Conservation (phyloP, 78 protist species). For the Tieghemostelium lacteum region DNA sequence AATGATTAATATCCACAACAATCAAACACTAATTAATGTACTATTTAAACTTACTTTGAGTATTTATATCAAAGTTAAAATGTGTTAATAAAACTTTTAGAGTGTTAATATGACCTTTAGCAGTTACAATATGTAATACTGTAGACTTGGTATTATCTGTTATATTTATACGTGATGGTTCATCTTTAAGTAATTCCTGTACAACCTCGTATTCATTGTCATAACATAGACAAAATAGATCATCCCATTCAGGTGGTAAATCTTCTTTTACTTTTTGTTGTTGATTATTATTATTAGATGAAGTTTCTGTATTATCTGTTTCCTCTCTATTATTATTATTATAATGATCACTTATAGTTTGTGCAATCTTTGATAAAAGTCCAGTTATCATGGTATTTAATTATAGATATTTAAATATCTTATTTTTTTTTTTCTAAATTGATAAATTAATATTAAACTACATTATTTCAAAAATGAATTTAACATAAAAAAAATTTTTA, state of each 20-base stretch:
- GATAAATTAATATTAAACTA: too few relatives aligned
- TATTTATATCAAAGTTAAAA: not conserved
- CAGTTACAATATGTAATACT: constrained; percentile 32
- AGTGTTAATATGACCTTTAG: not conserved
- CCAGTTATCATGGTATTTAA: too few relatives aligned
- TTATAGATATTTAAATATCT: too few relatives aligned
- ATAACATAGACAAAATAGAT: constrained; percentile 20
- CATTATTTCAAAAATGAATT: too few relatives aligned
- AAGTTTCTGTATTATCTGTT: too few relatives aligned
- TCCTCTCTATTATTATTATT: too few relatives aligned
- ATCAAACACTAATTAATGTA: not conserved
- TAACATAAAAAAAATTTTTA: too few relatives aligned
- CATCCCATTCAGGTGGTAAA: constrained; percentile 50
- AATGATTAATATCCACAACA: not conserved
- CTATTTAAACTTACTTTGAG: not conserved
- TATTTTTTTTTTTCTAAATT: too few relatives aligned
- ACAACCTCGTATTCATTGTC: constrained; percentile 1
- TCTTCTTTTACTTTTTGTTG: too few relatives aligned
- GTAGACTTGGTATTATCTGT: constrained; percentile 28
- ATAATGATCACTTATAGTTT: too few relatives aligned
- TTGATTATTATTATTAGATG: too few relatives aligned
- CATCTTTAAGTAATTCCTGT: not conserved
- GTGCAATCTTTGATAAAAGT: too few relatives aligned
- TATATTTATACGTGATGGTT: not conserved
- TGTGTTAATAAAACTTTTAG: not conserved